Evolutionary conservation across 257 asterid species (phyloP).

Genomic region (Pogostemon cablin): DNA sequence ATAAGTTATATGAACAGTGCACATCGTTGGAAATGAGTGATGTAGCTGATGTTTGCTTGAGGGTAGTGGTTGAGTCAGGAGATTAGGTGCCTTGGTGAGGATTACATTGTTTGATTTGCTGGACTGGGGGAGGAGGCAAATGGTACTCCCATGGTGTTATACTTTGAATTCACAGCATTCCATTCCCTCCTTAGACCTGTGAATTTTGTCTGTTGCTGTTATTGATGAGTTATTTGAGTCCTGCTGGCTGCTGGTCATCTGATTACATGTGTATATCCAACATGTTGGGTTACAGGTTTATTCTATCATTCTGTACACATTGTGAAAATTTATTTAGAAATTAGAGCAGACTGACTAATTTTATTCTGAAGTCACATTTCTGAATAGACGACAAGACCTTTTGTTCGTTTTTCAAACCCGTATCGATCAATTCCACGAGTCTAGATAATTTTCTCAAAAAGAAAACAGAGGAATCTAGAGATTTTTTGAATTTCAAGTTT

Average conservation of each 20-base stretch:
- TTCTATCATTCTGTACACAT: neutral
- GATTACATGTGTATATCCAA: neutral
- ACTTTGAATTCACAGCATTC: neutral
- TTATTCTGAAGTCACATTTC: neutral
- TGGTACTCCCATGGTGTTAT: neutral
- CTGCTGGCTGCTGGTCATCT: neutral
- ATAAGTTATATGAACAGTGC: neutral
- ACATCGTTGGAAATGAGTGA: neutral
- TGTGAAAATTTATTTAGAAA: neutral
- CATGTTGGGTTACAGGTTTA: neutral
- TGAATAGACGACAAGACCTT: neutral
- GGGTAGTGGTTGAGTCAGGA: no score
- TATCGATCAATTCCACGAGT: no score
- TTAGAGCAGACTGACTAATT: neutral
- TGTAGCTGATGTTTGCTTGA: conserved; percentile 17
- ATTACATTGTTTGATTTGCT: neutral
- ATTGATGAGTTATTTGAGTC: neutral
- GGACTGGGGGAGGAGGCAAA: neutral
- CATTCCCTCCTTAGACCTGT: conserved; percentile 1
- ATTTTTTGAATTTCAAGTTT: no score
- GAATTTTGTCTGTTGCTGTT: conserved; percentile 1
- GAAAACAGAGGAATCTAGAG: no score
- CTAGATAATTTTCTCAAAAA: no score
- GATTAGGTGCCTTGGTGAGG: no score
- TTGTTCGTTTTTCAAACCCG: no score